Evolutionary conservation across 2,329 filamentous ascomycete genomes (phyloP).

Genomic region (Pyrenophora teres): DNA sequence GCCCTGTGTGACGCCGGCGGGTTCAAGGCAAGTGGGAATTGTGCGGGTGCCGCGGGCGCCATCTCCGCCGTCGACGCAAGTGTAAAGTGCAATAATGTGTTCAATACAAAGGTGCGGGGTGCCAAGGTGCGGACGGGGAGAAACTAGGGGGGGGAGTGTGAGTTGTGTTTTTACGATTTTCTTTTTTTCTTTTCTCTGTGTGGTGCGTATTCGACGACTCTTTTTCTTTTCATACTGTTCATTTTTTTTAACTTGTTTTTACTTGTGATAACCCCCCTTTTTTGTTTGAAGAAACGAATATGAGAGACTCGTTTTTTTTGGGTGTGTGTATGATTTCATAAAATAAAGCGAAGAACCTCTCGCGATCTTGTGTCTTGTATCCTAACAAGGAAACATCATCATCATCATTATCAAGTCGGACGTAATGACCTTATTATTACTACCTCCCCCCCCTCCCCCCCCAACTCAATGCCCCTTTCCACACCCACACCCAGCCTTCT

Average conservation of each 20-base stretch:
- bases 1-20: slow-evolving; percentile 17
- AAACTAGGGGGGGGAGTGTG: no score
- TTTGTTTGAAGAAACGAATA: no score
- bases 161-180: background rate
- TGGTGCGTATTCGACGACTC: no score
- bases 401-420: no score
- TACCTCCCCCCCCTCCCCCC: no score
- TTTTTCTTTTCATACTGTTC: background rate
- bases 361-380: no score
- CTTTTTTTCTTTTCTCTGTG: background rate
- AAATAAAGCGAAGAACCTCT: no score
- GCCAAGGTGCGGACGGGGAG: background rate
- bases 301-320: background rate
- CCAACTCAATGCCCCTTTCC: background rate
- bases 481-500: slow-evolving; percentile 24
- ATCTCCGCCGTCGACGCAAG: slow-evolving; percentile 22
- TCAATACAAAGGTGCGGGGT: slow-evolving; percentile 21
- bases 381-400: no score
- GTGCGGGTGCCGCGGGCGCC: slow-evolving; percentile 16
- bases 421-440: no score
- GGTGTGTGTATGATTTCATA: no score
- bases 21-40: slow-evolving; percentile 27
- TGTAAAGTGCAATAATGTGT: slow-evolving; percentile 35
- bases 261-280: background rate
- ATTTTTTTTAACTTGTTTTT: no score